Conservation (phyloP, 805 yeast genomes). For the Candida lessepsii region DNA sequence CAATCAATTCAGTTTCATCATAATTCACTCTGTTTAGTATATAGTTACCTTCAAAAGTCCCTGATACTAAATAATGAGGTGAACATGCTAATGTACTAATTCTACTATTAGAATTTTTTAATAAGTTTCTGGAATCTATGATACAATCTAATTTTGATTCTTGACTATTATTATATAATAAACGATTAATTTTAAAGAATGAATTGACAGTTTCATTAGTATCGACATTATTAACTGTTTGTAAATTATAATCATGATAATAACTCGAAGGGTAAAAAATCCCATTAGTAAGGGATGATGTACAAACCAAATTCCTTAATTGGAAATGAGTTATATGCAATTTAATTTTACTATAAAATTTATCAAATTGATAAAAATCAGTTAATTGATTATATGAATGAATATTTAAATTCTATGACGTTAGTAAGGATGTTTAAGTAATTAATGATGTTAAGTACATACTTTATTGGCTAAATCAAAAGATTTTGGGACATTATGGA, state of each 20-base stretch:
- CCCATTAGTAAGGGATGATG: constrained; percentile 30
- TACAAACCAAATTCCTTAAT: constrained; percentile 49
- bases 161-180: constrained; percentile 27
- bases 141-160: constrained; percentile 36
- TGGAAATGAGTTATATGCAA: constrained; percentile 58
- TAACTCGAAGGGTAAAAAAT: constrained; percentile 41
- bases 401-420: constrained; percentile 22
- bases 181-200: constrained; percentile 36
- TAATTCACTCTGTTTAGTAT: constrained; percentile 25
- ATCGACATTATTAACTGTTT: constrained; percentile 24
- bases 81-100: constrained; percentile 50
- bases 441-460: constrained; percentile 18
- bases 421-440: constrained; percentile 17
- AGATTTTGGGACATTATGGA: constrained; percentile 36
- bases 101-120: constrained; percentile 33
- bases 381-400: constrained; percentile 22
- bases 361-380: constrained; percentile 38
- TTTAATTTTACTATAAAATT: constrained; percentile 42
- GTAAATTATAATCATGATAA: constrained; percentile 27
- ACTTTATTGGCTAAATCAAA: constrained; percentile 32
- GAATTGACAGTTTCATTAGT: constrained; percentile 28
- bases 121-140: constrained; percentile 33
- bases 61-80: constrained; percentile 43
- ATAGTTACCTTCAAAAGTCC: constrained; percentile 55
- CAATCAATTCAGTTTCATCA: constrained; percentile 29